Evolutionary conservation across 306 rosid species (phyloP).

Genomic region (Dalbergia oliveri): DNA sequence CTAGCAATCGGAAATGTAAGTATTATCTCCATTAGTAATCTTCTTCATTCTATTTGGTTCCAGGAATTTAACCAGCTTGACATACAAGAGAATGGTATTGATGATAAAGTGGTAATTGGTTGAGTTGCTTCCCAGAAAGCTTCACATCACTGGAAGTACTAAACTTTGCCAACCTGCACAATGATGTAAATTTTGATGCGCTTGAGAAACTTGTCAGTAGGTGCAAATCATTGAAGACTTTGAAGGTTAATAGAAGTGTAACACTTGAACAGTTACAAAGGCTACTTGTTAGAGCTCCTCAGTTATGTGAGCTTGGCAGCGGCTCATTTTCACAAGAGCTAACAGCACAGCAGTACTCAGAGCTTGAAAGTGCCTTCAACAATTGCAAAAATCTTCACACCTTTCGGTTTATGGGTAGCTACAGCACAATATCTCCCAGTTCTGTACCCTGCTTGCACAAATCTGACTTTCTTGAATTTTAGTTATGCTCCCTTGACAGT

Average conservation of each 20-base stretch:
- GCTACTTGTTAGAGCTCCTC: constrained; percentile 69
- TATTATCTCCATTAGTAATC: constrained; percentile 38
- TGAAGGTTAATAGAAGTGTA: constrained; percentile 75
- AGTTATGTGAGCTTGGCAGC: constrained; percentile 71
- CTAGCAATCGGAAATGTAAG: not conserved
- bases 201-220: constrained; percentile 82
- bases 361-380: constrained; percentile 69
- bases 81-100: constrained; percentile 79
- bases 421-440: constrained; percentile 63
- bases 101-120: constrained; percentile 80
- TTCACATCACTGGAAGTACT: constrained; percentile 80
- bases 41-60: constrained; percentile 43
- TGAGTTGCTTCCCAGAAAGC: constrained; percentile 83
- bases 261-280: constrained; percentile 68
- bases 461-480: constrained; percentile 79
- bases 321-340: constrained; percentile 77
- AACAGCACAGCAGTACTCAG: constrained; percentile 59
- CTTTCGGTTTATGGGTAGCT: constrained; percentile 81
- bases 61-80: constrained; percentile 85
- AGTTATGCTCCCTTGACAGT: constrained; percentile 70
- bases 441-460: constrained; percentile 72
- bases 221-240: constrained; percentile 74
- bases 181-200: constrained; percentile 65
- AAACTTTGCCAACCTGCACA: constrained; percentile 71
- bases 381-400: constrained; percentile 70